These are phyloP conservation scores for Tolypocladium inflatum DNA, from an alignment of 2,329 filamentous ascomycete genomes.

Conservation along the genomic window DNA sequence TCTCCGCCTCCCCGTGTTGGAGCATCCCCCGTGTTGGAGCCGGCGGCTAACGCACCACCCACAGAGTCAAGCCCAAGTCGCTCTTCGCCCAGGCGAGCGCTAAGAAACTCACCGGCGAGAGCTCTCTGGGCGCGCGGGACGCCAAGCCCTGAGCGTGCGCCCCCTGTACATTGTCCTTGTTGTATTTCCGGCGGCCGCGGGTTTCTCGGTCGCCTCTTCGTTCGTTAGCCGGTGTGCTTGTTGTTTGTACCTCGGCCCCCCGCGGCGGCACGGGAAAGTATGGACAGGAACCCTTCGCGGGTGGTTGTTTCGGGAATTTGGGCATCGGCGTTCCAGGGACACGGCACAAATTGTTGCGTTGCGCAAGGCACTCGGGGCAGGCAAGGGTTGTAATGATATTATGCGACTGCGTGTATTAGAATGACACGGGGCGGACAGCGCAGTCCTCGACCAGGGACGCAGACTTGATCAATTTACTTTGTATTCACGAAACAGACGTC, in stretches of 20 bases:
- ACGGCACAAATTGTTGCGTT: background rate
- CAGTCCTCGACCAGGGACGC: background rate
- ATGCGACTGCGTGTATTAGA: constrained; percentile 9
- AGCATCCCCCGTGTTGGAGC: background rate
- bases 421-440: background rate
- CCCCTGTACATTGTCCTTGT: background rate
- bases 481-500: background rate
- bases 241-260: background rate
- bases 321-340: constrained; percentile 2
- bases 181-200: background rate
- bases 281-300: background rate
- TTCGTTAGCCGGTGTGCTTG: constrained; percentile 7
- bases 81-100: constrained; percentile 56
- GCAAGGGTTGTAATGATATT: constrained; percentile 18
- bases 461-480: constrained; percentile 2
- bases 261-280: background rate
- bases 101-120: constrained; percentile 48
- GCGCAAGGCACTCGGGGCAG: background rate
- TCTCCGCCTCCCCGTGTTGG: background rate
- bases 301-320: constrained; percentile 1
- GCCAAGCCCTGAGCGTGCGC: constrained; percentile 16
- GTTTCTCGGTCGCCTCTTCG: background rate
- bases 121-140: constrained; percentile 26
- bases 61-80: constrained; percentile 56
- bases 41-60: background rate